Conservation (phyloP, 768 basidiomycete species). For the Tulasnella calospora region DNA sequence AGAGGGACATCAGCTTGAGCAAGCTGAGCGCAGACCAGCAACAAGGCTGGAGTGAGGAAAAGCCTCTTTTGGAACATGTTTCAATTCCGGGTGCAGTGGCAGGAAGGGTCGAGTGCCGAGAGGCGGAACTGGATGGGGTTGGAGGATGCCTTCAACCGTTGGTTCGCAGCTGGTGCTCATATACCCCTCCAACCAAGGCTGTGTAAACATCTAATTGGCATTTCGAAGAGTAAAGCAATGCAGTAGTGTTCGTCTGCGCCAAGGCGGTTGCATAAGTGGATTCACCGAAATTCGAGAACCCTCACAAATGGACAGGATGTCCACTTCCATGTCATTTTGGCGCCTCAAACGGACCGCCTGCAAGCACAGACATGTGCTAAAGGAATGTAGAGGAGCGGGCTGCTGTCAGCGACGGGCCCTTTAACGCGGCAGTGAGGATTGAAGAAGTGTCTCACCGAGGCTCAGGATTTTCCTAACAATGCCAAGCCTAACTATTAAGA, state of each 20-base stretch:
- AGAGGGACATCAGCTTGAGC: not conserved
- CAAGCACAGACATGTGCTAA: not conserved
- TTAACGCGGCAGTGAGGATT: not conserved
- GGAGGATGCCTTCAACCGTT: not conserved
- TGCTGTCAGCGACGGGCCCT: not conserved
- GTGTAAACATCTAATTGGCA: not conserved
- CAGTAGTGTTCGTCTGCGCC: not conserved
- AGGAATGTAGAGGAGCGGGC: not conserved
- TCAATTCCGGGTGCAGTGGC: not conserved
- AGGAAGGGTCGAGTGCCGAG: not conserved
- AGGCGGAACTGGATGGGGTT: not conserved
- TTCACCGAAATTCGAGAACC: not conserved
- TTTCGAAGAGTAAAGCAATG: not conserved
- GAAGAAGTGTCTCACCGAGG: not conserved
- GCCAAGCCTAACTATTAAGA: not conserved
- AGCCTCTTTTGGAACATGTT: not conserved
- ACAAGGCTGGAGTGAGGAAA: not conserved
- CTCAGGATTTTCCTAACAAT: not conserved
- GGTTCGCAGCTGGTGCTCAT: not conserved
- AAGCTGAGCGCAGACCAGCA: not conserved
- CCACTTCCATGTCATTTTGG: not conserved
- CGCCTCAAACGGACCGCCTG: not conserved
- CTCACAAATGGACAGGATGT: not conserved
- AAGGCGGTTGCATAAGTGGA: not conserved
- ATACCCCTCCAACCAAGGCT: not conserved